These are phyloP conservation scores for Pseudoscleropodium purum DNA, from an alignment of 225 moss, liverwort and hornwort species.

Conservation along the genomic window DNA sequence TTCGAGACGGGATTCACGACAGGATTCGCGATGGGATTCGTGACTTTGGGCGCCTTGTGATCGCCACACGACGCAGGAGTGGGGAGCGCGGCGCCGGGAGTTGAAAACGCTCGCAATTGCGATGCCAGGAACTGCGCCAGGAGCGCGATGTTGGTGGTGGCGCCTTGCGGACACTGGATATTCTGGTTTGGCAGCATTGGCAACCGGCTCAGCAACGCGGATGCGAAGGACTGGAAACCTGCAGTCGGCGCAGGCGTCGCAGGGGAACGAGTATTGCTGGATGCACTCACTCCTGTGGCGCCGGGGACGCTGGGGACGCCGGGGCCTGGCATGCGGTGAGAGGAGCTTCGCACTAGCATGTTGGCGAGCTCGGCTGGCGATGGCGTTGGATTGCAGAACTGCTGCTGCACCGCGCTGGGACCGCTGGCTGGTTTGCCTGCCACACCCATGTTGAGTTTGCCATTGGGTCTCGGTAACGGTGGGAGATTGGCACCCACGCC, in stretches of 20 bases:
- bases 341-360: constrained; percentile 66
- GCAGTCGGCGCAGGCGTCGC: constrained; percentile 5
- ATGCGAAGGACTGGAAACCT: constrained; percentile 58
- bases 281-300: neutral
- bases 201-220: constrained; percentile 49
- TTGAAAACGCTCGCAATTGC: constrained; percentile 52
- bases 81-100: neutral
- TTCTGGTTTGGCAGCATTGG: constrained; percentile 44
- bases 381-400: constrained; percentile 23
- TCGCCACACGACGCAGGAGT: neutral
- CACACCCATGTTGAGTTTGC: constrained; percentile 6
- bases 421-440: neutral
- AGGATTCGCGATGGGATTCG: neutral
- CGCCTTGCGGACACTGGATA: constrained; percentile 25
- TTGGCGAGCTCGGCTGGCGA: constrained; percentile 85
- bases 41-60: neutral
- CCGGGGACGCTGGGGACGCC: neutral
- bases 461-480: constrained; percentile 26
- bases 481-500: neutral
- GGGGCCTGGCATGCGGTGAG: neutral
- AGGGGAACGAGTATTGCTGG: neutral
- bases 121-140: constrained; percentile 78
- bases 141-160: constrained; percentile 59
- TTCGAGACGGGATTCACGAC: neutral
- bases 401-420: neutral